Evolutionary conservation across 805 yeast species (phyloP), one percentile per base, ranked within the genome.

Genomic region (Candida germanica): DNA sequence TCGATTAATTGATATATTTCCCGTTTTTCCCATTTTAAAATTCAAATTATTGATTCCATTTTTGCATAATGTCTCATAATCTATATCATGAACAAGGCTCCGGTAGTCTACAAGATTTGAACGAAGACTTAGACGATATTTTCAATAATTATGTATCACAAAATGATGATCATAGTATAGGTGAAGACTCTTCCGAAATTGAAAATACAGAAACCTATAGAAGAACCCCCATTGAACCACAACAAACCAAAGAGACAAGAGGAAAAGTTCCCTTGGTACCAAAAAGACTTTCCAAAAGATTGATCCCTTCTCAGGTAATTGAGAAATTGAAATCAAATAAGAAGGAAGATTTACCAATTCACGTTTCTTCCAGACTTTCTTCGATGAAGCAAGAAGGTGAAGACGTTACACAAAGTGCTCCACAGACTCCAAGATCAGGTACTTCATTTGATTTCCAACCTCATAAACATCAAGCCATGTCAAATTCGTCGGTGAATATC

Each of bases 401-500:
- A 7, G 35, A 39, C 24, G 33, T 21, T 5, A 40, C 38, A 7
- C 49, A 49, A 35, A 48, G 61, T 44, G 62, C 56, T 4, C 65
- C 63, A 1, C 54, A 47, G 26, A 56, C 64, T 2, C 69, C 67
- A 3, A 47, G 48, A 5, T 54, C 63, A 6, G 12, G 45, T n/a
- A 44, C 43, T 11, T 53, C 62, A 5, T 61, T 64, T 44, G 70
- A 65, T 34, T 64, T 64, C 46, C 43, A 43, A 20, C 46, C 50
- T 10, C 39, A 29, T 7, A 49, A 42, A 28, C 54, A 48, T 14
- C 48, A 47, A 5, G 60, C 57, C 4, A 39, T 56, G 39, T 60
- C 67, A 14, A 60, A 56, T 41, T 53, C 66, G 3, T 62, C 69
- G 13, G 43, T 66, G 36, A 59, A 65, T 32, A 66, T 65, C 8